Conservation (phyloP, 306 rosid species). For the Vicia sativa region DNA sequence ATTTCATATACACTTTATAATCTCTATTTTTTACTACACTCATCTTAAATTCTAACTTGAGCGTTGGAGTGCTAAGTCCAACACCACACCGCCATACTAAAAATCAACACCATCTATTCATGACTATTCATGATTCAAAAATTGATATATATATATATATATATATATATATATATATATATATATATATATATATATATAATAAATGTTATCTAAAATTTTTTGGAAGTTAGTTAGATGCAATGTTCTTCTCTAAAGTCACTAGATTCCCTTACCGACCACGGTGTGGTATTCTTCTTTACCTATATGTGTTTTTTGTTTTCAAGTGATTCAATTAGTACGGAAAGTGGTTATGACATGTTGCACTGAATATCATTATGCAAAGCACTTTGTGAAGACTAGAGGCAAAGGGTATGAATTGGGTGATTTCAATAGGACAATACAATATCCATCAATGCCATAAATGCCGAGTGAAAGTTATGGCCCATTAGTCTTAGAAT, state of each 20-base stretch:
- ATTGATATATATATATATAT: too few species aligned
- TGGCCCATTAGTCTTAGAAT: constrained; percentile 19
- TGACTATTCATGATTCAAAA: too few species aligned
- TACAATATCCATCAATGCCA: constrained; percentile 13
- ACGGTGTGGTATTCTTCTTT: constrained; percentile 14
- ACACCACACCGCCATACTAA: too few species aligned
- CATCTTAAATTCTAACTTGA: too few species aligned
- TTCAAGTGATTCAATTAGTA: constrained; percentile 17
- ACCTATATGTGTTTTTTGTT: neutral
- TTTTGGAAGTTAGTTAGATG: neutral
- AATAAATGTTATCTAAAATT: too few species aligned
- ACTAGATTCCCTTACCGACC: constrained; percentile 8
- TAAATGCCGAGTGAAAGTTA: constrained; percentile 24
- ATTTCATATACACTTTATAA: too few species aligned
- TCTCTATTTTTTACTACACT: too few species aligned
- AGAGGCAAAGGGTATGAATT: neutral
- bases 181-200: too few species aligned
- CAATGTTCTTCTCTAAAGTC: neutral
- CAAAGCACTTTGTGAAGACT: constrained; percentile 8
- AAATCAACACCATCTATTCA: too few species aligned
- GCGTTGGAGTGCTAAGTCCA: too few species aligned
- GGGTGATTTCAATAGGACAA: constrained; percentile 25
- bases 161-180: too few species aligned
- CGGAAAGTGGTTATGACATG: constrained; percentile 34
- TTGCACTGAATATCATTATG: constrained; percentile 1